Conservation (phyloP, 192 early-diverging fungal genomes). For the Backusella tuberculispora region DNA sequence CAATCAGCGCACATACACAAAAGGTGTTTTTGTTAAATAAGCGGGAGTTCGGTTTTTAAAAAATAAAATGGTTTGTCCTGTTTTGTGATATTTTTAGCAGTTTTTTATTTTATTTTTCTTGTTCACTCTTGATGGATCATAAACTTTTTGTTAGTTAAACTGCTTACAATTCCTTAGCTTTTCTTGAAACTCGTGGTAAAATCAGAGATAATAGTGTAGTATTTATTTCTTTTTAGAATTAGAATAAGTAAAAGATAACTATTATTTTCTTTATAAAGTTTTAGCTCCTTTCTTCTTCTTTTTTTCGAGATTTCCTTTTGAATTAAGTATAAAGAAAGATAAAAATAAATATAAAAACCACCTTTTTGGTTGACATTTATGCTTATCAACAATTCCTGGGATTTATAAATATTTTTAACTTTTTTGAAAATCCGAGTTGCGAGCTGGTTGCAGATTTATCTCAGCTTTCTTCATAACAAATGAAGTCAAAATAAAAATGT, state of each 20-base stretch:
- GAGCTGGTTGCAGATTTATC: background rate
- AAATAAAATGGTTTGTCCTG: background rate
- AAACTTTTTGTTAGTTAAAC: background rate
- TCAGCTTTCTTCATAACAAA: background rate
- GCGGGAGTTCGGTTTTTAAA: constrained; percentile 12
- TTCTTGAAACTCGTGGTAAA: background rate
- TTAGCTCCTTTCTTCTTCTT: background rate
- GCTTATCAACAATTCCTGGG: background rate
- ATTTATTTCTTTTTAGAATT: background rate
- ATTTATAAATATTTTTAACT: background rate
- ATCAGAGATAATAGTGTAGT: background rate
- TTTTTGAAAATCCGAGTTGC: background rate
- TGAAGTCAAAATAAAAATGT: background rate
- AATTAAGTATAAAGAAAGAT: background rate
- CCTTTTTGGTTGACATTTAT: constrained; percentile 13
- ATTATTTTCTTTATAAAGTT: background rate
- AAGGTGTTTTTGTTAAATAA: constrained; percentile 7
- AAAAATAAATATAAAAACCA: constrained; percentile 2
- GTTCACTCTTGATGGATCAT: constrained; percentile 5
- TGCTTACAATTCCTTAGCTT: background rate
- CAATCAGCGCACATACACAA: constrained; percentile 2
- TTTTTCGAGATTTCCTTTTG: background rate
- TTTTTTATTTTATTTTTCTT: background rate
- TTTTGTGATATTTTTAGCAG: background rate
- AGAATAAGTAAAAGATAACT: background rate